Evolutionary conservation across 768 basidiomycete genomes (phyloP).

Genomic region (Infundibulicybe gibba): DNA sequence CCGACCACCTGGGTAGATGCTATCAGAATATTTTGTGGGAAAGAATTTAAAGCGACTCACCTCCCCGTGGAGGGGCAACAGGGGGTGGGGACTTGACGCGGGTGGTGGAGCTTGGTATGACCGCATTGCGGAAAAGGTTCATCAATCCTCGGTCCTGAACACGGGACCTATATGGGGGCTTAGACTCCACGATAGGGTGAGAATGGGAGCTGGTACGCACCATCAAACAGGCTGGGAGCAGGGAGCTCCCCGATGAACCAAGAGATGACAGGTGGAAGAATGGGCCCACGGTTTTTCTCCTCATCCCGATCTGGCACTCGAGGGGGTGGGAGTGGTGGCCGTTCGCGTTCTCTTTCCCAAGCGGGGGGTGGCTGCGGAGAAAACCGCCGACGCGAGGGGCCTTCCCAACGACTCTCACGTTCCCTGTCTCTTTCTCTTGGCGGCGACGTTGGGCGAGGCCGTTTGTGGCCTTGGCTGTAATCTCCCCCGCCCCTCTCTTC

Average conservation of each 20-base stretch:
- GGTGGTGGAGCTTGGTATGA: slow-evolving; percentile 63
- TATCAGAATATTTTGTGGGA: slow-evolving; percentile 1
- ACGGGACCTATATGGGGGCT: slow-evolving; percentile 60
- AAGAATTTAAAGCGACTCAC: slow-evolving; percentile 23
- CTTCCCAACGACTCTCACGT: slow-evolving; percentile 26
- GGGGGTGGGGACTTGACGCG: slow-evolving; percentile 55
- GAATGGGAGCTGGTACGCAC: slow-evolving; percentile 37
- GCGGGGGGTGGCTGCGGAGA: slow-evolving; percentile 38
- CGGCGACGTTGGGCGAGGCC: slow-evolving; percentile 24
- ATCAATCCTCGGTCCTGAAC: slow-evolving; percentile 90
- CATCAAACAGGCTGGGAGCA: slow-evolving; percentile 72
- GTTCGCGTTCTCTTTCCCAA: slow-evolving; percentile 41
- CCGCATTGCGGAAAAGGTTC: slow-evolving; percentile 77
- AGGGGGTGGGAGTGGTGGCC: slow-evolving; percentile 23
- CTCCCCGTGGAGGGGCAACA: slow-evolving; percentile 45
- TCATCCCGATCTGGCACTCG: slow-evolving; percentile 28
- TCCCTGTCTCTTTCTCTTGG: slow-evolving; percentile 27
- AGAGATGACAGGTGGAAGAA: slow-evolving; percentile 59
- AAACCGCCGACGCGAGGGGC: slow-evolving; percentile 40
- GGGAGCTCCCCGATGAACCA: slow-evolving; percentile 87
- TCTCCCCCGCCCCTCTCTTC: slow-evolving; percentile 20
- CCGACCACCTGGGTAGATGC: slow-evolving; percentile 44
- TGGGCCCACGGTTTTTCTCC: slow-evolving; percentile 41
- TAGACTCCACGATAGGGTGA: neutral
- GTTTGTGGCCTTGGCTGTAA: slow-evolving; percentile 30